These are phyloP conservation scores for Volvox carteri DNA, from an alignment of 163 green algal genomes.

Conservation along the genomic window DNA sequence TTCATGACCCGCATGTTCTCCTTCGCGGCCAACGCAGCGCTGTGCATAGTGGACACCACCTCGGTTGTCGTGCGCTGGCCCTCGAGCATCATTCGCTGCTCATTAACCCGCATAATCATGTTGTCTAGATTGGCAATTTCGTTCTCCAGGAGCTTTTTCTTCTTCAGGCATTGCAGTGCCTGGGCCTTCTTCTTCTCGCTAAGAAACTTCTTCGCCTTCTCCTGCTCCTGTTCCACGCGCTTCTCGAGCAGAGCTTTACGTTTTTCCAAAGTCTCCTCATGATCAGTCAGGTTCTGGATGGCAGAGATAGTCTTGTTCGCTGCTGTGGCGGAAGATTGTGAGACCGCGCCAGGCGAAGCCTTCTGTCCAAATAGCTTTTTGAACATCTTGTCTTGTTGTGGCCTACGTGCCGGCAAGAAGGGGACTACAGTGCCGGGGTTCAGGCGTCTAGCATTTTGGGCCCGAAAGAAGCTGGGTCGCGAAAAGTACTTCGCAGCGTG, in stretches of 20 bases:
- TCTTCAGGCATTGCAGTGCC: constrained; percentile 82
- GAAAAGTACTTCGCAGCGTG: not conserved
- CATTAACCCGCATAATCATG: constrained; percentile 91
- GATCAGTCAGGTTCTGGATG: constrained; percentile 89
- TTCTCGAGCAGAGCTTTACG: constrained; percentile 91
- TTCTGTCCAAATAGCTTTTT: constrained; percentile 73
- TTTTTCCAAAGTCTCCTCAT: constrained; percentile 96
- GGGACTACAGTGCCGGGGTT: not conserved
- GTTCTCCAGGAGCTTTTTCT: constrained; percentile 94
- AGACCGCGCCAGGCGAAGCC: constrained; percentile 15
- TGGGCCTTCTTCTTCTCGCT: constrained; percentile 90
- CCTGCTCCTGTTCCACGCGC: constrained; percentile 88
- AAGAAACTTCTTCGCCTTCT: constrained; percentile 90
- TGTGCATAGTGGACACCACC: constrained; percentile 88
- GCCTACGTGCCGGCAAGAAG: not conserved
- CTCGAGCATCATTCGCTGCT: constrained; percentile 97
- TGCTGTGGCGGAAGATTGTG: constrained; percentile 12
- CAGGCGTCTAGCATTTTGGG: constrained; percentile 31
- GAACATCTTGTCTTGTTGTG: constrained; percentile 67
- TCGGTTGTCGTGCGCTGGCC: constrained; percentile 88
- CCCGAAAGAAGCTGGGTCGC: constrained; percentile 16
- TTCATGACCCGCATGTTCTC: constrained; percentile 89
- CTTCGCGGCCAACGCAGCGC: constrained; percentile 87
- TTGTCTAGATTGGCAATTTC: constrained; percentile 89
- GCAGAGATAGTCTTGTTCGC: constrained; percentile 79